A percentile compares a stretch with the other conserved stretches of the same genome.
Conservation (phyloP, 805 yeast species). For the Myxozyma lipomycoides region DNA sequence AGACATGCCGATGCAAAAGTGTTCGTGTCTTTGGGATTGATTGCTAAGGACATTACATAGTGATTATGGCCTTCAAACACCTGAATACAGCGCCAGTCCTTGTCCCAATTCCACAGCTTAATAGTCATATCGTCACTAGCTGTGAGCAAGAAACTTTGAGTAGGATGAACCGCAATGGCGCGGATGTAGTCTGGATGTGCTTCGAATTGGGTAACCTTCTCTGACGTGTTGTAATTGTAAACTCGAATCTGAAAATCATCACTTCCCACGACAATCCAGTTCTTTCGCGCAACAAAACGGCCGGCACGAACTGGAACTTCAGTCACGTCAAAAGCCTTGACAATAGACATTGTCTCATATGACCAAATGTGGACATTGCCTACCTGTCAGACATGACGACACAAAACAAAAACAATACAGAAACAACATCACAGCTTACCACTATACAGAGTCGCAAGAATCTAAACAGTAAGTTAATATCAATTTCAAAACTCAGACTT, state of each 20-base stretch:
- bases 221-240: constrained; percentile 92
- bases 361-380: constrained; percentile 94
- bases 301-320: constrained; percentile 96
- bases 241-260: constrained; percentile 95
- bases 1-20: constrained; percentile 97
- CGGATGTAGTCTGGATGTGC: constrained; percentile 98
- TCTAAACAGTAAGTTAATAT: constrained; percentile 3
- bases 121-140: constrained; percentile 89
- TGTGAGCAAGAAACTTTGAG: constrained; percentile 82
- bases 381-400: constrained; percentile 42
- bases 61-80: constrained; percentile 94
- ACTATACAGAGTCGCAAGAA: constrained; percentile 31
- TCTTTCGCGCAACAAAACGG: constrained; percentile 88
- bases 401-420: neutral
- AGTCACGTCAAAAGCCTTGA: constrained; percentile 90
- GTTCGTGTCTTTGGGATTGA: constrained; percentile 96
- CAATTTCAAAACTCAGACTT: neutral
- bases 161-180: constrained; percentile 88
- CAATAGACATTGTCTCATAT: constrained; percentile 69
- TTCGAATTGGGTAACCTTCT: constrained; percentile 89
- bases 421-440: constrained; percentile 25
- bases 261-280: constrained; percentile 94
- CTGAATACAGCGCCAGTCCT: constrained; percentile 84
- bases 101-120: constrained; percentile 97
- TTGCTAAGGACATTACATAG: constrained; percentile 88